Base-by-base conservation (phyloP, 1,284 basidiomycete genomes). In the Hemileia vastatrix region DNA sequence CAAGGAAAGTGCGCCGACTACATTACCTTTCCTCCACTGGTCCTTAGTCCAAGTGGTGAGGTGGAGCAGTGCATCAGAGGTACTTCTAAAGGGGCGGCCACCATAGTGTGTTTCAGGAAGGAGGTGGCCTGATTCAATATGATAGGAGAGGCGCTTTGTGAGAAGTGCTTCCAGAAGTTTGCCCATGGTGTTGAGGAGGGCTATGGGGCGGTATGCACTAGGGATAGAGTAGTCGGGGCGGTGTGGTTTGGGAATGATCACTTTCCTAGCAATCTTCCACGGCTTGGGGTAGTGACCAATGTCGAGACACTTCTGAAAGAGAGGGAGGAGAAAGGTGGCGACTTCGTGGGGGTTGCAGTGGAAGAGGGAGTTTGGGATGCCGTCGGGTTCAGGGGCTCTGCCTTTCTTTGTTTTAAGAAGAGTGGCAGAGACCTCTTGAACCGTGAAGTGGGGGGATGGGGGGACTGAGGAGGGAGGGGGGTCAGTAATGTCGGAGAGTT, bases 1-100 rank as follows among this genome's bases (percentile, higher is more conserved):
- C 13, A 59, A 36, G 27, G 53, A 59, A 19, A 58, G 48, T 18
- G 47, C 48, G 15, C 18, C 6, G 3, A 58, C 57, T 3, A 51
- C 32, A 9, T 58, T 43, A 8, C 24, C 51, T 51, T 58, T 32
- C n/a, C 57, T 51, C 57, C 57, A 58, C 43, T 51, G 50, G 9
- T 58, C 11, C 19, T 50, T 27, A 19, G 51, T 58, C 49, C 47
- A 58, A 6, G 48, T 40, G 6, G n/a, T 43, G 2, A 58, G 27
- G 43, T 40, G 31, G 6, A 58, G 48, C 4, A 40, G 11, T 1
- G 48, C 57, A 13, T 51, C 32, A 24, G 50, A 18, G 11, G 33
- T 58, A 32, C 27, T n/a, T 13, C 31, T 24, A 11, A 8, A 8
- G 6, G 21, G 19, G 33, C 57, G 23, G 18, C 57, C 57, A 23